A percentile compares a stretch with the other conserved stretches of the same genome.
Evolutionary conservation across 2,329 filamentous ascomycete genomes (phyloP).

Genomic region (Didymella lethalis): DNA sequence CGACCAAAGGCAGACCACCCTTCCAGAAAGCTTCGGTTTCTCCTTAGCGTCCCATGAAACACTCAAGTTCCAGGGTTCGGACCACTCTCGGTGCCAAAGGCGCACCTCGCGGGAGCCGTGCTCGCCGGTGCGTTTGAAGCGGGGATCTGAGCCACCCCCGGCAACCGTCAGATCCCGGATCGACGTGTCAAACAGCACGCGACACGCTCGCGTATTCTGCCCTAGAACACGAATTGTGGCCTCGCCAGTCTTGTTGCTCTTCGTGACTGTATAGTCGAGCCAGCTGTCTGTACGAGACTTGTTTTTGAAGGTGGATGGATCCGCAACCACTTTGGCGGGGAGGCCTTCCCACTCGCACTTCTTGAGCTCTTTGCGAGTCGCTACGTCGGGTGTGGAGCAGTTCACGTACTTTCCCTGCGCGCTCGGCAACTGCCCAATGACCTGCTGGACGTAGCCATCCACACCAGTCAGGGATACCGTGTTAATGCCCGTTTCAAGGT

Average conservation of each 20-base stretch:
- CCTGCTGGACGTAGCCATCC: slow-evolving; percentile 54
- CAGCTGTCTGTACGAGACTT: slow-evolving; percentile 55
- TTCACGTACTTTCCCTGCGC: slow-evolving; percentile 65
- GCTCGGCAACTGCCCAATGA: slow-evolving; percentile 75
- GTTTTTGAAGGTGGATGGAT: slow-evolving; percentile 38
- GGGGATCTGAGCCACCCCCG: slow-evolving; percentile 67
- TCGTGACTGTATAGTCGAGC: slow-evolving; percentile 70
- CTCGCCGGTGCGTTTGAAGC: slow-evolving; percentile 70
- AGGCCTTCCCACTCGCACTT: slow-evolving; percentile 78
- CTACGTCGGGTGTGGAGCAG: slow-evolving; percentile 51
- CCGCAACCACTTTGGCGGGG: slow-evolving; percentile 68
- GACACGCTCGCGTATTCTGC: slow-evolving; percentile 79
- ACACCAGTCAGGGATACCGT: slow-evolving; percentile 62
- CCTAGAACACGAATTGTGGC: slow-evolving; percentile 74
- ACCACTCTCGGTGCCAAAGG: slow-evolving; percentile 85
- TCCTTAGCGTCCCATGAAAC: slow-evolving; percentile 66
- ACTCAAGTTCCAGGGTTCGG: slow-evolving; percentile 77
- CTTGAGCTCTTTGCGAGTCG: slow-evolving; percentile 60
- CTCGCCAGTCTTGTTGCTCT: slow-evolving; percentile 56
- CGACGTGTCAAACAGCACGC: slow-evolving; percentile 73
- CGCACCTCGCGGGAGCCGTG: slow-evolving; percentile 72
- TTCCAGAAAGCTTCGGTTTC: slow-evolving; percentile 59
- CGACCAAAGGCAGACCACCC: slow-evolving; percentile 83
- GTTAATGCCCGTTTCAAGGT: slow-evolving; percentile 75
- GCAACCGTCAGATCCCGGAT: slow-evolving; percentile 71